Evolutionary conservation across 2,329 filamentous ascomycete species (phyloP), one percentile per base, ranked within the genome.

Genomic region (Phaeosphaeriaceae sp.): DNA sequence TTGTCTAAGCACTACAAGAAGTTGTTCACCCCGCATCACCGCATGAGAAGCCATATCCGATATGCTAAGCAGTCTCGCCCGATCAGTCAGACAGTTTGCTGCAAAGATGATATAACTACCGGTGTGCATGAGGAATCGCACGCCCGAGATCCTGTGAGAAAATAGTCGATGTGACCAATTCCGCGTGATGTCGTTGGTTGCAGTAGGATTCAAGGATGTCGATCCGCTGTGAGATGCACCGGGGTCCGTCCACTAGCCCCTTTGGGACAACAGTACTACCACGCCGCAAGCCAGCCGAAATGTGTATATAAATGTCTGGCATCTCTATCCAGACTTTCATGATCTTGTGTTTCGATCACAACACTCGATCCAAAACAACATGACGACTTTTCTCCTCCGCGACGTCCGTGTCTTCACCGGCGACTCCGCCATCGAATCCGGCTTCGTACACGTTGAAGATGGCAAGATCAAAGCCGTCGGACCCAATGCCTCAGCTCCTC

Each of bases 391-490:
- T 55, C 63, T 81, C 61, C 67, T 81, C 50, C 75, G 67, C 45
- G 75, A 79, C 53, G 78, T 83, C 42, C 79, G 79, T 36, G 77
- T 84, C 50, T 84, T 84, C 65, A 81, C 80, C 17, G 82, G 82
- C 40, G 75, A 80, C 53, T 62, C 74, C 1, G 76, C 69, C 1
- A 79, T 83, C 31, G 70, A 77, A 20, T 59, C 69, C 9, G 81
- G 81, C 17, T 79, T 71, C 27, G 72, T 83, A 4, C 66, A 79
- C 13, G 73, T 84, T 7, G 61, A 77, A 51, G 48, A 79, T 54
- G 81, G 80, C 51, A 77, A 77, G 41, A 81, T 84, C 56, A 68
- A 67, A 24, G 62, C 71, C 7, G 58, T 76, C 2, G 74, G 73
- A 4, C 62, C 63, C 3, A 56, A 53, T 1, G 67, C 57, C 46